Percentiles rank a stretch among this genome's conserved stretches.
These are phyloP conservation scores for Globisporangium alternatum DNA, from an alignment of 352 stramenopile species.

Conservation along the genomic window DNA sequence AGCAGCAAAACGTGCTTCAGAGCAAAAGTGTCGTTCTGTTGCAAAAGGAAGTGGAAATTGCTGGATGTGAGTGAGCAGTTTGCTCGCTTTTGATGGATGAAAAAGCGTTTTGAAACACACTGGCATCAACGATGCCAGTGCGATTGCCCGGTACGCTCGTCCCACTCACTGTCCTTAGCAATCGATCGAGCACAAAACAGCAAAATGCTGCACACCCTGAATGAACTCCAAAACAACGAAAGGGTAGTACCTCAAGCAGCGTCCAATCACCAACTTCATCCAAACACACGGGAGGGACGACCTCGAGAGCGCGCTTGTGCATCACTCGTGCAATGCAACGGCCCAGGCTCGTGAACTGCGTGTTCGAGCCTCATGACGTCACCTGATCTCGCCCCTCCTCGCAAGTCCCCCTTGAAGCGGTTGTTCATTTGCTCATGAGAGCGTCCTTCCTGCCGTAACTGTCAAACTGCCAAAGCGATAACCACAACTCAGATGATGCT, in stretches of 20 bases:
- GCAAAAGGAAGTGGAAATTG: background rate
- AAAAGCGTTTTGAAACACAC: no score
- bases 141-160: background rate
- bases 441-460: background rate
- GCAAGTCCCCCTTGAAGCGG: background rate
- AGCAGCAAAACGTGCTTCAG: background rate
- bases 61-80: background rate
- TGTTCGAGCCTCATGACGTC: background rate
- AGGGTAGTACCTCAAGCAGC: background rate
- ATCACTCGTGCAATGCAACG: no score
- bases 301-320: background rate
- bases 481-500: background rate
- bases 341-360: no score
- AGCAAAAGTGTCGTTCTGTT: background rate
- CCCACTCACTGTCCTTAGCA: background rate
- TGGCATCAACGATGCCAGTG: no score
- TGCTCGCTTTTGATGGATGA: background rate
- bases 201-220: background rate
- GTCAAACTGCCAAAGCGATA: background rate
- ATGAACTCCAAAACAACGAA: background rate
- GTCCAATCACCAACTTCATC: constrained; percentile 11
- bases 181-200: background rate
- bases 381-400: background rate
- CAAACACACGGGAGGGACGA: constrained; percentile 5
- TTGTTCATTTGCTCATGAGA: background rate